Conservation (phyloP, 129 eudicot species). For the Flaveria brownii region DNA sequence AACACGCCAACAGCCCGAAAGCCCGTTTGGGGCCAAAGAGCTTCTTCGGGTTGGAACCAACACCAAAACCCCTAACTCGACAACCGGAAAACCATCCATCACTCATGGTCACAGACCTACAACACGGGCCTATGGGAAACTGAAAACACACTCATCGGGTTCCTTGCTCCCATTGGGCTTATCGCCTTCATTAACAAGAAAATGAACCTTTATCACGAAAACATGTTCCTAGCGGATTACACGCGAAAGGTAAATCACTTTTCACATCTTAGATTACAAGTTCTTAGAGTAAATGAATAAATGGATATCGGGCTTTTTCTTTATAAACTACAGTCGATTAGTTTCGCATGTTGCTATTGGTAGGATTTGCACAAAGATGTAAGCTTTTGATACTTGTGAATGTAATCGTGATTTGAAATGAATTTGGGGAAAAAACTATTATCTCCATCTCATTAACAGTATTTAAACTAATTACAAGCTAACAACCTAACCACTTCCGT, state of each 20-base stretch:
- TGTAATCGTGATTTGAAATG: no score
- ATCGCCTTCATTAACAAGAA: slow-evolving; percentile 58
- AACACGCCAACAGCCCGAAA: slow-evolving; percentile 43
- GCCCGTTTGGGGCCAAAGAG: slow-evolving; percentile 55
- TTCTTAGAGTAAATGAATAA: slow-evolving; percentile 21
- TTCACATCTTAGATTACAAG: slow-evolving; percentile 16
- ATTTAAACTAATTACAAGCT: no score
- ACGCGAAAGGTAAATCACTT: slow-evolving; percentile 15
- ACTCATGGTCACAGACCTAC: slow-evolving; percentile 28
- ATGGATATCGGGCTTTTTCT: slow-evolving; percentile 3
- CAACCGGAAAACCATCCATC: slow-evolving; percentile 33
- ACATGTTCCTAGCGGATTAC: slow-evolving; percentile 29
- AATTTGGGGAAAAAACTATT: no score
- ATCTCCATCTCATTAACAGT: no score
- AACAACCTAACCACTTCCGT: no score
- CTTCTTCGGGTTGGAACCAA: slow-evolving; percentile 41
- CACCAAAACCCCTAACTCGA: slow-evolving; percentile 34
- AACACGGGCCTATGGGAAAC: slow-evolving; percentile 27
- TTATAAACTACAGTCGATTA: slow-evolving; percentile 9
- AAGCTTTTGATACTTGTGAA: slow-evolving; percentile 17
- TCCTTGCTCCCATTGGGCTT: slow-evolving; percentile 51
- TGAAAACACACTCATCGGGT: slow-evolving; percentile 27
- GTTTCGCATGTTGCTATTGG: background rate
- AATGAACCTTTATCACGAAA: slow-evolving; percentile 16
- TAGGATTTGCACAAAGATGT: slow-evolving; percentile 19